Evolutionary conservation across 805 yeast species (phyloP).

Genomic region (Candida krabiensis): DNA sequence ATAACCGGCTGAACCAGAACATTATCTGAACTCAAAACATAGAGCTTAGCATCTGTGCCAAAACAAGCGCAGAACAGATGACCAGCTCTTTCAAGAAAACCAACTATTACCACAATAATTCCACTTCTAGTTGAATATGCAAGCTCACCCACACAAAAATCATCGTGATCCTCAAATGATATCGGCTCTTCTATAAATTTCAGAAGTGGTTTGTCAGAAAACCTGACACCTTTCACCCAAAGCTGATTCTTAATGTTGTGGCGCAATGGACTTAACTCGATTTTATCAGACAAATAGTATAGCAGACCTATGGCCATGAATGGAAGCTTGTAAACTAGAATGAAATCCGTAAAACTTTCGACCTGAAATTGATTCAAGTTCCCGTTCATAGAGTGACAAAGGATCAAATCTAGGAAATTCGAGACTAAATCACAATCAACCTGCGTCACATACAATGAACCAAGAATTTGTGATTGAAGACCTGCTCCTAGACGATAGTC

Average conservation of each 20-base stretch:
- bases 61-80: conserved; percentile 2
- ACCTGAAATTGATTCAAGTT: conserved; percentile 1
- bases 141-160: neutral
- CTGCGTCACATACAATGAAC: conserved; percentile 4
- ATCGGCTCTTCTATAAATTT: neutral
- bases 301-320: conserved; percentile 5
- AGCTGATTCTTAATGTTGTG: neutral
- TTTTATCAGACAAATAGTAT: neutral
- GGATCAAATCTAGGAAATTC: neutral
- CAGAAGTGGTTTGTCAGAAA: neutral
- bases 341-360: neutral
- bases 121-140: neutral
- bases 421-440: conserved; percentile 1
- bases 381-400: neutral
- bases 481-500: neutral
- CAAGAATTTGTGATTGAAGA: conserved; percentile 10
- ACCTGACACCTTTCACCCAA: conserved; percentile 1
- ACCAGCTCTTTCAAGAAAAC: neutral
- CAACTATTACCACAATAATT: conserved; percentile 1
- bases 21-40: neutral
- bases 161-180: neutral
- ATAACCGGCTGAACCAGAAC: neutral
- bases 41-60: conserved; percentile 4
- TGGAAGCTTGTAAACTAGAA: conserved; percentile 2
- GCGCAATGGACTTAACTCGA: conserved; percentile 1